phyloP scores from a whole-genome alignment of 1,284 basidiomycete genomes.

The Marasmius tenuissimus region DNA sequence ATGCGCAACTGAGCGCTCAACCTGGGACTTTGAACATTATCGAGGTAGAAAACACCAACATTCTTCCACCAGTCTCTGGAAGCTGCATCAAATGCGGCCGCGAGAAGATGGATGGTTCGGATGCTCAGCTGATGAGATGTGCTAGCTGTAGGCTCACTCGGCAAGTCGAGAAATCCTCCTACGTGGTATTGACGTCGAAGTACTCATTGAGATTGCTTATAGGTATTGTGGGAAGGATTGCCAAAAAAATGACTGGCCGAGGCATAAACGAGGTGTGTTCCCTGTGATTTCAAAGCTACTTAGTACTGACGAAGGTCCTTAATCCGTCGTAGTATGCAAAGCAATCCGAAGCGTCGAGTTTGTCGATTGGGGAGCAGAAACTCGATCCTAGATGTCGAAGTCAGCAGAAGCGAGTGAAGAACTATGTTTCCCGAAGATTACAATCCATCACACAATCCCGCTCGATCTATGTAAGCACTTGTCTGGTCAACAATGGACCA shows the following conservation, averaged over 20 bases:
- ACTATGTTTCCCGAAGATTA: no score
- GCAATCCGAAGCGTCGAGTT: not conserved
- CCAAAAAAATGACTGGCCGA: not conserved
- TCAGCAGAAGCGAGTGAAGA: no score
- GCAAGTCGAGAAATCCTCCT: not conserved
- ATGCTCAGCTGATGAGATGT: not conserved
- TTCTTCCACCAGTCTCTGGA: not conserved
- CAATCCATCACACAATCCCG: no score
- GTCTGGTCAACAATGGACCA: no score
- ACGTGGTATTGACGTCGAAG: not conserved
- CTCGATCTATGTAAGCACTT: no score
- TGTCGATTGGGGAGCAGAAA: not conserved
- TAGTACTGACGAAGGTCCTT: no score
- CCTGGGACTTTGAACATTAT: not conserved
- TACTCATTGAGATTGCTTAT: not conserved
- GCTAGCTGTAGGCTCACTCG: not conserved
- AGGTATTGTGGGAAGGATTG: not conserved
- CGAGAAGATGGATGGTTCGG: not conserved
- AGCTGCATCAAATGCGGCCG: not conserved
- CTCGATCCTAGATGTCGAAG: no score
- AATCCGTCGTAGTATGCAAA: not conserved
- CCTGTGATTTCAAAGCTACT: not conserved
- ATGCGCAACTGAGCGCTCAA: not conserved
- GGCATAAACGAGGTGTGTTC: not conserved
- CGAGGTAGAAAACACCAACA: not conserved